Conservation (phyloP, 2,329 filamentous ascomycete species). For the Lachnellula subtilissima region DNA sequence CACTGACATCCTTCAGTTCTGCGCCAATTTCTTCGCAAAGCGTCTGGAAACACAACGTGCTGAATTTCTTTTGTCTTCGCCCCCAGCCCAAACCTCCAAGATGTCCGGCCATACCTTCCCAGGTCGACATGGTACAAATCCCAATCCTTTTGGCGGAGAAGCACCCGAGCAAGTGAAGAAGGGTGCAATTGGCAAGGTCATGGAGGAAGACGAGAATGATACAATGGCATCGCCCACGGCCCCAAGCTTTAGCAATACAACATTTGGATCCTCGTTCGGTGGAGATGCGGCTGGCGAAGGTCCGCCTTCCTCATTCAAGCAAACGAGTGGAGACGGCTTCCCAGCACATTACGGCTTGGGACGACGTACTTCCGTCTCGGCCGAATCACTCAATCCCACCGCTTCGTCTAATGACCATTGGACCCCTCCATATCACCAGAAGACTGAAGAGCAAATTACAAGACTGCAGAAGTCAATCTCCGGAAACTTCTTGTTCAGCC, state of each 20-base stretch:
- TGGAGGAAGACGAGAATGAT: slow-evolving; percentile 64
- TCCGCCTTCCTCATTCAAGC: slow-evolving; percentile 38
- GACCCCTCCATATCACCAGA: slow-evolving; percentile 79
- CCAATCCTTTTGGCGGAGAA: slow-evolving; percentile 67
- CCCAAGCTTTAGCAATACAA: slow-evolving; percentile 46
- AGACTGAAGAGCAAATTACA: slow-evolving; percentile 73
- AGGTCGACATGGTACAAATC: slow-evolving; percentile 61
- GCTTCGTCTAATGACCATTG: slow-evolving; percentile 82
- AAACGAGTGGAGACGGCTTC: slow-evolving; percentile 58
- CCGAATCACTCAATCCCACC: slow-evolving; percentile 89
- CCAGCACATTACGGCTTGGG: slow-evolving; percentile 92
- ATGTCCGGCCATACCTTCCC: slow-evolving; percentile 77
- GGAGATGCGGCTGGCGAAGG: slow-evolving; percentile 44
- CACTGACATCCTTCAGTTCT: slow-evolving; percentile 64
- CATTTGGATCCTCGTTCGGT: slow-evolving; percentile 34
- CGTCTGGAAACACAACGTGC: slow-evolving; percentile 62
- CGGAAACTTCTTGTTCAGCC: slow-evolving; percentile 88
- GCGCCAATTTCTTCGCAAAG: slow-evolving; percentile 62
- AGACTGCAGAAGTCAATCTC: slow-evolving; percentile 78
- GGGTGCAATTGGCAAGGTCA: slow-evolving; percentile 50
- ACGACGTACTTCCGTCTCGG: slow-evolving; percentile 91
- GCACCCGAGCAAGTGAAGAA: slow-evolving; percentile 23
- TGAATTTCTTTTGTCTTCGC: slow-evolving; percentile 48
- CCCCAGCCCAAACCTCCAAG: slow-evolving; percentile 30
- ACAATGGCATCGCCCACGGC: slow-evolving; percentile 70